Conservation (phyloP, 192 early-diverging fungal species). For the Umbelopsis ramanniana region DNA sequence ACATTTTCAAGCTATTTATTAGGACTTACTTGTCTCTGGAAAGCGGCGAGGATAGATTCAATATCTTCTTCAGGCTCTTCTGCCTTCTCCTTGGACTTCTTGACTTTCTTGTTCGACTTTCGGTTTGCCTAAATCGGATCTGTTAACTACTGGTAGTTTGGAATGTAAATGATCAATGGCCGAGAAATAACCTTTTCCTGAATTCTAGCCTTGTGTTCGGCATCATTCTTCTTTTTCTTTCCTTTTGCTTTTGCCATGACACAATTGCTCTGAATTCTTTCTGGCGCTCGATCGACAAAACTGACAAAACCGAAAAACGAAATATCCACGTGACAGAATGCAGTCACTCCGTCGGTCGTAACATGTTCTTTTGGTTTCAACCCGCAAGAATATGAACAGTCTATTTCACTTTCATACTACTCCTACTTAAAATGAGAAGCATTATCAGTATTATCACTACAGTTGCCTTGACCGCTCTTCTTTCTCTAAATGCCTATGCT, state of each 20-base stretch:
- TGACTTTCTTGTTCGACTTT: slow-evolving; percentile 48
- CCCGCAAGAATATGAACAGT: no score
- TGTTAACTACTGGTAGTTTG: not conserved
- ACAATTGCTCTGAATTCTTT: not conserved
- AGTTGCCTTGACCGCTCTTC: not conserved
- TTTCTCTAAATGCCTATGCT: not conserved
- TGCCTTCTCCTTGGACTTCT: slow-evolving; percentile 48
- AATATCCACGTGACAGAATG: no score
- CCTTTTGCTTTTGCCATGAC: slow-evolving; percentile 10
- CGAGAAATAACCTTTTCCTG: slow-evolving; percentile 34
- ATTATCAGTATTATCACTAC: not conserved
- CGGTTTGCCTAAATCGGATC: slow-evolving; percentile 18
- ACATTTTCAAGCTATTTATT: slow-evolving; percentile 17
- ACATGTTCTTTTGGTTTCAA: no score
- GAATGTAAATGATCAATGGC: no score
- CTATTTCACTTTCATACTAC: not conserved
- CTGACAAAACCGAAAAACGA: not conserved
- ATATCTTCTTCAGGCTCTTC: slow-evolving; percentile 68
- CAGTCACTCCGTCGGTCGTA: no score
- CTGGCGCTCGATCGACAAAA: not conserved
- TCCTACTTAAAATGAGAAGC: not conserved
- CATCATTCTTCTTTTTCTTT: slow-evolving; percentile 56
- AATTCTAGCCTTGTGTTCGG: slow-evolving; percentile 46
- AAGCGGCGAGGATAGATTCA: slow-evolving; percentile 63
- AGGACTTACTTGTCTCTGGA: slow-evolving; percentile 52